These are phyloP conservation scores for Papilionanthe hybrid DNA, from an alignment of 116 monocot species.

Conservation along the genomic window DNA sequence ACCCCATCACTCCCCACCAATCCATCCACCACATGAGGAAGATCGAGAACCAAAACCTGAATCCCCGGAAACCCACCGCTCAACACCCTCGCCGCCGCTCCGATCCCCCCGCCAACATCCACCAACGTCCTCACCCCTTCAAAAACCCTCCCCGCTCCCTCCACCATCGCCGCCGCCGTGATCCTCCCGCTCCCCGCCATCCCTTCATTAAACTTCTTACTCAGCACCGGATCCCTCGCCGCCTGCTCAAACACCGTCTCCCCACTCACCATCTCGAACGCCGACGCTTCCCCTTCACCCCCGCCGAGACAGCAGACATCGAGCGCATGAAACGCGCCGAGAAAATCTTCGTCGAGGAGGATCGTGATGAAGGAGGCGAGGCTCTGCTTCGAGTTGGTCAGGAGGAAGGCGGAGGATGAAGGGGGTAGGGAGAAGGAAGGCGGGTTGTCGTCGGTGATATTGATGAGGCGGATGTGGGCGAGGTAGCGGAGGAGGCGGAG, in stretches of 20 bases:
- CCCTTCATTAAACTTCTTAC: not conserved
- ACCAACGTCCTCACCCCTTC: not conserved
- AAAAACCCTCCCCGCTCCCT: not conserved
- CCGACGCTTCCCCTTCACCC: not conserved
- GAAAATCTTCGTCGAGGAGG: not conserved
- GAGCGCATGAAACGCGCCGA: not conserved
- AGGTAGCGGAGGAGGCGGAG: constrained; percentile 14
- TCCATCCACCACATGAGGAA: not conserved
- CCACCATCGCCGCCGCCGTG: constrained; percentile 1
- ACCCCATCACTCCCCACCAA: not conserved
- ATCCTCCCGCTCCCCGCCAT: not conserved
- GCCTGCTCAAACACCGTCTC: not conserved
- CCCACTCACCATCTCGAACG: not conserved
- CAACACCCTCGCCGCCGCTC: not conserved
- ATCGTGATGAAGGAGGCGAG: not conserved
- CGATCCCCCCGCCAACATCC: constrained; percentile 8
- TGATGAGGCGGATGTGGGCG: constrained; percentile 6
- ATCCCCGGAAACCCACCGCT: not conserved
- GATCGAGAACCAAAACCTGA: not conserved
- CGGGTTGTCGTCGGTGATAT: not conserved
- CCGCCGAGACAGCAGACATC: not conserved
- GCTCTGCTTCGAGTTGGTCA: not conserved
- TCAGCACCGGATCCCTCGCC: not conserved
- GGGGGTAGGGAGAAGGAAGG: constrained; percentile 8
- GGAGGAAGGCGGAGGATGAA: not conserved